Percentiles rank a stretch among this genome's conserved stretches.
Conservation (phyloP, 202 grass and related monocot species). For the Dendrocalamus latiflorus region DNA sequence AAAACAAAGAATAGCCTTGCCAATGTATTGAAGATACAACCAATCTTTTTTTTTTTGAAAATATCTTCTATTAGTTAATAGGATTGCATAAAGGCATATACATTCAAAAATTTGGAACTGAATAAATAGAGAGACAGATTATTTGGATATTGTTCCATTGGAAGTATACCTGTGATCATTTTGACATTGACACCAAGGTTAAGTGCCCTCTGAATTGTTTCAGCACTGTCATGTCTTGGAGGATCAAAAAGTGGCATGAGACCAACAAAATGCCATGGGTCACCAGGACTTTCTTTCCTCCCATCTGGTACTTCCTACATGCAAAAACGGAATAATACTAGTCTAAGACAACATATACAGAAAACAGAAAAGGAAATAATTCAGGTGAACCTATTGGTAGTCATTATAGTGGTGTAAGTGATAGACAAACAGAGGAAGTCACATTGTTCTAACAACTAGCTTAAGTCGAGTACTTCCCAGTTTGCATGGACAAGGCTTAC, state of each 20-base stretch:
- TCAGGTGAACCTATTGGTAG: neutral
- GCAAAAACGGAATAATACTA: slow-evolving; percentile 7
- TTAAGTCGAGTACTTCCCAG: too few species aligned
- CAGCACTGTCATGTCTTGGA: slow-evolving; percentile 89
- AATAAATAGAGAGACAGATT: neutral
- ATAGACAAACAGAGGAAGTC: neutral
- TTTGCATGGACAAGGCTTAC: neutral
- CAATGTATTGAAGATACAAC: neutral
- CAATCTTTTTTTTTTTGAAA: neutral
- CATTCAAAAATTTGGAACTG: neutral
- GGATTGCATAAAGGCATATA: neutral
- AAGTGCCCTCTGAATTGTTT: slow-evolving; percentile 87
- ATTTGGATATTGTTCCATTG: neutral
- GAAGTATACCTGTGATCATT: slow-evolving; percentile 77
- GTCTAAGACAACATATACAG: neutral
- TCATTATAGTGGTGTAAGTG: neutral
- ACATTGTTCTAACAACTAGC: too few species aligned
- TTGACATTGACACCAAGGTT: slow-evolving; percentile 94
- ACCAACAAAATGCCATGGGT: slow-evolving; percentile 73
- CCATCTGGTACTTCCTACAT: slow-evolving; percentile 85
- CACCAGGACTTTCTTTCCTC: slow-evolving; percentile 68
- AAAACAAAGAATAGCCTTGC: neutral
- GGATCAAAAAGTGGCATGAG: slow-evolving; percentile 94
- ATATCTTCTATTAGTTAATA: neutral
- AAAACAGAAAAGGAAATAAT: neutral